A percentile compares a stretch with the other conserved stretches of the same genome.
Evolutionary conservation across 352 stramenopile species (phyloP).

Genomic region (Globisporangium alternatum): DNA sequence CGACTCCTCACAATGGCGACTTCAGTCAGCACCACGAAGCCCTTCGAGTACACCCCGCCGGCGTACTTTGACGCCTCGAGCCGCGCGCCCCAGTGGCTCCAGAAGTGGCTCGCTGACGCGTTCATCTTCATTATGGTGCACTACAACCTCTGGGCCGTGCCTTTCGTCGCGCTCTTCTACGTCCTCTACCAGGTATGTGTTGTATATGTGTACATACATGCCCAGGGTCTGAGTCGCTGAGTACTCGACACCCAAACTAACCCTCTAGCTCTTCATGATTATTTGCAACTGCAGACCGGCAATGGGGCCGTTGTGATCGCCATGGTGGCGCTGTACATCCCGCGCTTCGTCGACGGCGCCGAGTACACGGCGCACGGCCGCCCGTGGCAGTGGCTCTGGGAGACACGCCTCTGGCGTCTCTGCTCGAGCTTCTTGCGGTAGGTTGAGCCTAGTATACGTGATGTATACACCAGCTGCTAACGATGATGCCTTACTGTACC

Average conservation of each 20-base stretch:
- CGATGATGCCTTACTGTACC: too few species aligned
- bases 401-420: constrained; percentile 40
- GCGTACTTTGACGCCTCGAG: constrained; percentile 43
- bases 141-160: constrained; percentile 69
- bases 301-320: constrained; percentile 54
- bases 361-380: constrained; percentile 32
- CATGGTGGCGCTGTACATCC: constrained; percentile 52
- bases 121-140: constrained; percentile 71
- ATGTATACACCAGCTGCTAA: too few species aligned
- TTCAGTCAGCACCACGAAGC: neutral
- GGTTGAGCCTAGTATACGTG: constrained; percentile 13
- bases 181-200: constrained; percentile 45
- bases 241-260: too few species aligned
- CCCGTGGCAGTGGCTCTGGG: constrained; percentile 35
- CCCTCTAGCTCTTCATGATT: neutral
- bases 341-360: constrained; percentile 34
- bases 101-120: constrained; percentile 32
- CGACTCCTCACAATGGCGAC: neutral
- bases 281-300: constrained; percentile 28
- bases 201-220: too few species aligned
- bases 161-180: constrained; percentile 54
- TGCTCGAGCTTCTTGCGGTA: constrained; percentile 48
- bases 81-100: constrained; percentile 41
- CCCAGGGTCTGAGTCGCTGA: too few species aligned
- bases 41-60: constrained; percentile 44